A percentile compares a stretch with the other conserved stretches of the same genome.
These are phyloP conservation scores for Solanum boliviense DNA, from an alignment of 257 asterid species.

Conservation along the genomic window DNA sequence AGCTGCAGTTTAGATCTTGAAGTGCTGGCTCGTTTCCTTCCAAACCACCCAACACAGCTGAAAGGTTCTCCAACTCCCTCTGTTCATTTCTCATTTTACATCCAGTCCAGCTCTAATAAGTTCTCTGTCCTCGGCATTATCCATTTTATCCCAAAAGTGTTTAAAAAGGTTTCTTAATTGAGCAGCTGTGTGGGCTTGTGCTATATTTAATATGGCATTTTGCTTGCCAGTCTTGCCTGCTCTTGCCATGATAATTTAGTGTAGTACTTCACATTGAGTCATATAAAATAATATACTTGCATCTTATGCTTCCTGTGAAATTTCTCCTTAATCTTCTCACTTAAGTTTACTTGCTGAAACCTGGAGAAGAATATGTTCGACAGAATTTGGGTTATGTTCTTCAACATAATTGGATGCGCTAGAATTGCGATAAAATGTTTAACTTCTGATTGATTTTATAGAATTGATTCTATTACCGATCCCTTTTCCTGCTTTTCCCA, in stretches of 20 bases:
- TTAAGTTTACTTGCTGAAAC: background rate
- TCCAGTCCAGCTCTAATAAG: background rate
- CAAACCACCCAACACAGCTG: background rate
- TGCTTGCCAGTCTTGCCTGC: background rate
- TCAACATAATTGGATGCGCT: background rate
- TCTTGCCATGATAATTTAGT: background rate
- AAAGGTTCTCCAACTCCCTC: background rate
- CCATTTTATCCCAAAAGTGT: background rate
- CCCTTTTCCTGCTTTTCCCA: background rate
- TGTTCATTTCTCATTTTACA: background rate
- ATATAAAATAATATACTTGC: background rate
- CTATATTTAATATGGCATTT: background rate
- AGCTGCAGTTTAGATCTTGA: background rate
- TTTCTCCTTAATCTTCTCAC: background rate
- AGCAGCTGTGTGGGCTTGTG: background rate
- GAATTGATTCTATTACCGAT: slow-evolving; percentile 3
- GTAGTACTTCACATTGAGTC: background rate
- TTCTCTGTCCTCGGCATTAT: background rate
- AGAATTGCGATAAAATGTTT: background rate
- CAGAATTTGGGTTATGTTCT: background rate
- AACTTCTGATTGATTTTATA: background rate
- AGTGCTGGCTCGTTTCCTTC: background rate
- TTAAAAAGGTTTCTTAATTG: background rate
- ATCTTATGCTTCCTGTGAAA: background rate
- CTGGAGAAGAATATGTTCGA: background rate